Base-by-base conservation (phyloP, 306 rosid genomes). In the Crataegus laevigata region DNA sequence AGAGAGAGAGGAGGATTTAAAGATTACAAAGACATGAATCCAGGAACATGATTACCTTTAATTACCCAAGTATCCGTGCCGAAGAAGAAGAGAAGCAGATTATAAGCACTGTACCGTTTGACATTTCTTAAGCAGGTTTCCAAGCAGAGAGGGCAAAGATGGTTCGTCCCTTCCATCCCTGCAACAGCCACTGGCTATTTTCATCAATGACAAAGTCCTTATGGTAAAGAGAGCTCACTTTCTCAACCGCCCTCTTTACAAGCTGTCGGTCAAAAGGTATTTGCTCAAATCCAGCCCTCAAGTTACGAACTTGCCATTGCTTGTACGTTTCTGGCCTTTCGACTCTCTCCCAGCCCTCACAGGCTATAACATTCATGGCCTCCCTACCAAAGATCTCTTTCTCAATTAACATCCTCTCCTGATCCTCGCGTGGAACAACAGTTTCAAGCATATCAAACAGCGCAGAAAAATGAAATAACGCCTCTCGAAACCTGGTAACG, bases 81-180 rank as follows among this genome's bases (percentile, higher is more conserved):
- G 34, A 66, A 38, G 68, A 43, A 17, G 43, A 68, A 17, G 36
- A 38, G 58, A 66, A 69, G 72, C 38, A 68, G 51, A 51, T 18
- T 25, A 57, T 32, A 57, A 50, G 77, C 28, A 66, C n/a, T 58
- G 64, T n/a, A 34, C 45, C 63, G 65, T 54, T 7, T 36, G 12
- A 54, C 62, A 61, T 58, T 18, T 40, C 14, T 72, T 78, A 77
- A 65, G 87, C 81, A 51, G 98, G 96, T 76, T 80, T 90, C 99
- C 99, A 92, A 58, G 90, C 82, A 64, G 98, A 92, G 63, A 92
- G 82, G 28, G 98, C 97, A 30, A 57, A 96, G 38, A 87, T 71
- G 24, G 88, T 96, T 71, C 99, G 79, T 72, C 99, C 99, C 77
- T 96, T 96, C 99, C 99, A 96, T 75, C 99, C 99, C 83, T 90